These are phyloP conservation scores for Quercus rubra DNA, from an alignment of 306 rosid species.

Conservation along the genomic window DNA sequence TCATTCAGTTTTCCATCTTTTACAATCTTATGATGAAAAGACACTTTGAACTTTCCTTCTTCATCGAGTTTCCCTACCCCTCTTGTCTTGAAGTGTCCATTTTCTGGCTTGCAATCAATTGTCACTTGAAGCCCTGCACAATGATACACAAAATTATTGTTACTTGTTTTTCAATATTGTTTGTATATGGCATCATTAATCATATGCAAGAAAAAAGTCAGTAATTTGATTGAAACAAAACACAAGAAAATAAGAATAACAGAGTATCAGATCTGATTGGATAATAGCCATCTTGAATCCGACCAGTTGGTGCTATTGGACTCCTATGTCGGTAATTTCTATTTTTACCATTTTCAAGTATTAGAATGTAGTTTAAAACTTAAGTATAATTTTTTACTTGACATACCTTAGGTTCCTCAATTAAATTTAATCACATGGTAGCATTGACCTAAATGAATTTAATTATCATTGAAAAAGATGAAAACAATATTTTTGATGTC, in stretches of 20 bases:
- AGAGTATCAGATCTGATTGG: neutral
- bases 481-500: neutral
- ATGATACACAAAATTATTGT: neutral
- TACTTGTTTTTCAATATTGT: neutral
- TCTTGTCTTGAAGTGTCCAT: conserved; percentile 57
- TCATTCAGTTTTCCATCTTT: conserved; percentile 52
- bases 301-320: neutral
- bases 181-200: neutral
- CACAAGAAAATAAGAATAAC: neutral
- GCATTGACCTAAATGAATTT: too few relatives aligned
- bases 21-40: conserved; percentile 52
- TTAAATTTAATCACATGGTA: too few relatives aligned
- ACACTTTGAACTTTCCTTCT: conserved; percentile 68
- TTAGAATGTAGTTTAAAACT: too few relatives aligned
- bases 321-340: too few relatives aligned
- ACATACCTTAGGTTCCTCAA: too few relatives aligned
- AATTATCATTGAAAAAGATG: too few relatives aligned
- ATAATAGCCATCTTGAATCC: neutral
- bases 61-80: conserved; percentile 56
- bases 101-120: conserved; percentile 64
- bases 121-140: conserved; percentile 62
- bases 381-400: too few relatives aligned
- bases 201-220: neutral
- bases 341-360: too few relatives aligned
- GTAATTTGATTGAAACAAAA: neutral